Evolutionary conservation across 306 rosid genomes (phyloP).

Genomic region (Clitoria ternatea): DNA sequence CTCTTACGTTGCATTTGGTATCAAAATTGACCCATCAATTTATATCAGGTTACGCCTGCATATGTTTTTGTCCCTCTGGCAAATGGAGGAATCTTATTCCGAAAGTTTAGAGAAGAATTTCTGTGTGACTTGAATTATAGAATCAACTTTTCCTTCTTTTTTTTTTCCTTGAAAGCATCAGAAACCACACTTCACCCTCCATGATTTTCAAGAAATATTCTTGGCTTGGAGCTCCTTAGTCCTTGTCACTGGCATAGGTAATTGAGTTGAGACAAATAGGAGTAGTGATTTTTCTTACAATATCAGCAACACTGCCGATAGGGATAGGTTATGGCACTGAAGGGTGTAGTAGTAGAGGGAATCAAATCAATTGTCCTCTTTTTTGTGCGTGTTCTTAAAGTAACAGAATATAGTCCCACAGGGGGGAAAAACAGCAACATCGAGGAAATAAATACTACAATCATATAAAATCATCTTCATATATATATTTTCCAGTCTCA

Average conservation of each 20-base stretch:
- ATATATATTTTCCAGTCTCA: too few species aligned
- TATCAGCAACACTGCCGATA: slow-evolving; percentile 17
- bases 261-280: slow-evolving; percentile 1
- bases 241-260: slow-evolving; percentile 33
- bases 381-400: too few species aligned
- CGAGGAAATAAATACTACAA: too few species aligned
- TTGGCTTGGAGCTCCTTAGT: slow-evolving; percentile 18
- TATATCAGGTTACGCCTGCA: slow-evolving; percentile 19
- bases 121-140: slow-evolving; percentile 24
- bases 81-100: slow-evolving; percentile 44
- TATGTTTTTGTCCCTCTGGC: slow-evolving; percentile 27
- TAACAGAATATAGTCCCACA: too few species aligned
- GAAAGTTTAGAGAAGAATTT: slow-evolving; percentile 30
- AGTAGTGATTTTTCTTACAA: background rate
- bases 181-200: slow-evolving; percentile 30
- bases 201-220: slow-evolving; percentile 35
- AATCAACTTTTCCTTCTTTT: slow-evolving; percentile 27
- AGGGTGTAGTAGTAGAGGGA: background rate
- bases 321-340: background rate
- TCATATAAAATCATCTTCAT: too few species aligned
- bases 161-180: slow-evolving; percentile 32
- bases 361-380: background rate
- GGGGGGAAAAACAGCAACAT: too few species aligned
- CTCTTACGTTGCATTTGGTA: slow-evolving; percentile 25
- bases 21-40: slow-evolving; percentile 30